Percentiles rank a stretch among this genome's conserved stretches.
Evolutionary conservation across 192 early-diverging fungal genomes (phyloP).

Genomic region (Coemansia sp.): DNA sequence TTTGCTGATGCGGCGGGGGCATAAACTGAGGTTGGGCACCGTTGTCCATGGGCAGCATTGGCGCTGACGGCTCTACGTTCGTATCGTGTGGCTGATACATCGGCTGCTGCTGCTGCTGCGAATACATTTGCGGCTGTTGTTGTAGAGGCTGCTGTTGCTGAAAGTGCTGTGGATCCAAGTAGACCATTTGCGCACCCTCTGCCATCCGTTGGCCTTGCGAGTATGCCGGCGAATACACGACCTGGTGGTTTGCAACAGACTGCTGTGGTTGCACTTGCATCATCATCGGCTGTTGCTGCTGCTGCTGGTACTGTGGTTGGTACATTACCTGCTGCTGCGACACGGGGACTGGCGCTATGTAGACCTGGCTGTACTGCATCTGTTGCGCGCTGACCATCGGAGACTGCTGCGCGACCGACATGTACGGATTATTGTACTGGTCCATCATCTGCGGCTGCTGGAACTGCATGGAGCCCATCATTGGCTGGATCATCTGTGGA

Average conservation of each 20-base stretch:
- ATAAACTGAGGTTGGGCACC: conserved; percentile 12
- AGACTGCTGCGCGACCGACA: conserved; percentile 16
- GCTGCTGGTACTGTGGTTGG: conserved; percentile 12
- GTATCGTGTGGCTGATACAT: conserved; percentile 1
- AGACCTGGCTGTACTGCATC: conserved; percentile 4
- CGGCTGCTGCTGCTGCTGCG: conserved; percentile 7
- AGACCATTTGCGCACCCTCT: not conserved
- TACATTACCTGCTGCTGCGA: not conserved
- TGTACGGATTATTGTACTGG: not conserved
- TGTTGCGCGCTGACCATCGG: not conserved
- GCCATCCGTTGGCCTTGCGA: conserved; percentile 3
- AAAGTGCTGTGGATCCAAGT: conserved; percentile 18
- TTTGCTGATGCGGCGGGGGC: conserved; percentile 32
- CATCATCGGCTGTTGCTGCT: not conserved
- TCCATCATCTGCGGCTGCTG: conserved; percentile 19
- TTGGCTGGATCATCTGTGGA: not conserved
- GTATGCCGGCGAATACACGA: conserved; percentile 1
- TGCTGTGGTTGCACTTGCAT: conserved; percentile 1
- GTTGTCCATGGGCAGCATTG: conserved; percentile 10
- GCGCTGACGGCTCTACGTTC: conserved; percentile 23
- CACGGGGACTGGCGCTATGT: conserved; percentile 3
- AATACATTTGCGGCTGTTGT: not conserved
- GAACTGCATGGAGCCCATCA: not conserved
- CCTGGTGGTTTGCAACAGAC: conserved; percentile 1
- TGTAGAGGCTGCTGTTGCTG: conserved; percentile 11